Evolutionary conservation across 2,329 filamentous ascomycete genomes (phyloP).

Genomic region (Ceratocystiopsis minuta): DNA sequence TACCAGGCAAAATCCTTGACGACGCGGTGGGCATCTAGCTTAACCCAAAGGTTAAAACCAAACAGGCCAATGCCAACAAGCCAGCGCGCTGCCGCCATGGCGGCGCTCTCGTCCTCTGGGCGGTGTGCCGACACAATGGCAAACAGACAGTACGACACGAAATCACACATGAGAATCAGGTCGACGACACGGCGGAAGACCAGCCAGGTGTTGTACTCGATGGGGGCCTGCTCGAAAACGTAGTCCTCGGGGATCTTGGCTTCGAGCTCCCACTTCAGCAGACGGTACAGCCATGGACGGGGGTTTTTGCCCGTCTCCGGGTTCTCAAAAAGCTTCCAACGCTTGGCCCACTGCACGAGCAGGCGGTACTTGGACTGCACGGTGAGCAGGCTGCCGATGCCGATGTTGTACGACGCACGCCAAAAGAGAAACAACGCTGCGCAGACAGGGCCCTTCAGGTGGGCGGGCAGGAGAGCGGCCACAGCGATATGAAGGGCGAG

Average conservation of each 20-base stretch:
- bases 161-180: constrained; percentile 97
- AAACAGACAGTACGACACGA: constrained; percentile 90
- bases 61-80: constrained; percentile 57
- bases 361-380: constrained; percentile 80
- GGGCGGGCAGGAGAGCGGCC: constrained; percentile 53
- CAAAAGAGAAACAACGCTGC: constrained; percentile 79
- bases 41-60: constrained; percentile 95
- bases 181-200: constrained; percentile 91
- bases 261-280: constrained; percentile 80
- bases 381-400: constrained; percentile 77
- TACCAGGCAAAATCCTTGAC: constrained; percentile 99
- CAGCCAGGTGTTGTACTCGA: constrained; percentile 99
- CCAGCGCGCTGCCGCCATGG: constrained; percentile 63
- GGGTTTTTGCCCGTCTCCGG: constrained; percentile 68
- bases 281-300: constrained; percentile 60
- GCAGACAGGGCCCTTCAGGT: constrained; percentile 57
- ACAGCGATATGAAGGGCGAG: constrained; percentile 57
- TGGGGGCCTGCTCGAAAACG: constrained; percentile 74
- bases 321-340: constrained; percentile 71
- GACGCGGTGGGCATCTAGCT: constrained; percentile 89
- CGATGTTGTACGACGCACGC: constrained; percentile 81
- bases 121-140: constrained; percentile 70
- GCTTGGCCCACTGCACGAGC: constrained; percentile 73
- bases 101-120: constrained; percentile 51
- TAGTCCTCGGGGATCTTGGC: constrained; percentile 91